Evolutionary conservation across 2,329 filamentous ascomycete species (phyloP).

Genomic region (Elsinoe arachidis): DNA sequence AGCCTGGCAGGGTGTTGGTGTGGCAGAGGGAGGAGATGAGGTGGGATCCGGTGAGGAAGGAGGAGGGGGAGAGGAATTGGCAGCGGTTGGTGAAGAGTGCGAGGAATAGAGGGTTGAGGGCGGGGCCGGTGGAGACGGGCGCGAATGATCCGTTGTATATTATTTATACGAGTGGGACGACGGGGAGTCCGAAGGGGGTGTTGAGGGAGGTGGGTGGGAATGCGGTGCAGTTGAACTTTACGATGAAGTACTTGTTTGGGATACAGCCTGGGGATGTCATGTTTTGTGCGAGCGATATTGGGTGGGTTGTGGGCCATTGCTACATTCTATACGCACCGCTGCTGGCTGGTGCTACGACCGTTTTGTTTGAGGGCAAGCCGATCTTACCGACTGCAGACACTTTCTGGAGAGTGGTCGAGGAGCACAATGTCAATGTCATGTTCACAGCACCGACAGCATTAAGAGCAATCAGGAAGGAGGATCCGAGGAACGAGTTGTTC

Average conservation of each 20-base stretch:
- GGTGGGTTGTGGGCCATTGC: slow-evolving; percentile 80
- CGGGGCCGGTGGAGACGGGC: slow-evolving; percentile 66
- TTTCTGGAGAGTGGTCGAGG: slow-evolving; percentile 79
- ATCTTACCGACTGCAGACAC: slow-evolving; percentile 78
- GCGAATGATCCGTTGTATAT: slow-evolving; percentile 79
- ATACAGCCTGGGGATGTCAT: slow-evolving; percentile 76
- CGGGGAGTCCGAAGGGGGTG: slow-evolving; percentile 74
- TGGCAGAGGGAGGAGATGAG: slow-evolving; percentile 73
- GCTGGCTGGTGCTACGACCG: slow-evolving; percentile 72
- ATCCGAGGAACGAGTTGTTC: slow-evolving; percentile 64
- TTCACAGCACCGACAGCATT: slow-evolving; percentile 85
- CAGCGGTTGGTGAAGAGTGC: slow-evolving; percentile 66
- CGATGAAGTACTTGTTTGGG: slow-evolving; percentile 73
- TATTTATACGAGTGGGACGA: slow-evolving; percentile 81
- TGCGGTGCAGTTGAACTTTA: slow-evolving; percentile 74
- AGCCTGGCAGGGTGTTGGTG: slow-evolving; percentile 64
- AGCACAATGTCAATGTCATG: slow-evolving; percentile 74
- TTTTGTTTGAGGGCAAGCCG: slow-evolving; percentile 91
- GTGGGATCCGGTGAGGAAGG: slow-evolving; percentile 62
- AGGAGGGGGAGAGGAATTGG: slow-evolving; percentile 70
- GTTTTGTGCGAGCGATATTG: slow-evolving; percentile 76
- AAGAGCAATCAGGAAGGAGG: slow-evolving; percentile 76
- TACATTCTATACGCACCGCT: slow-evolving; percentile 88
- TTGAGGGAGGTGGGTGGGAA: slow-evolving; percentile 76
- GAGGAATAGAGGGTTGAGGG: slow-evolving; percentile 55